Base-by-base conservation (phyloP, 768 basidiomycete species). In the Lepiota brunneoincarnata region DNA sequence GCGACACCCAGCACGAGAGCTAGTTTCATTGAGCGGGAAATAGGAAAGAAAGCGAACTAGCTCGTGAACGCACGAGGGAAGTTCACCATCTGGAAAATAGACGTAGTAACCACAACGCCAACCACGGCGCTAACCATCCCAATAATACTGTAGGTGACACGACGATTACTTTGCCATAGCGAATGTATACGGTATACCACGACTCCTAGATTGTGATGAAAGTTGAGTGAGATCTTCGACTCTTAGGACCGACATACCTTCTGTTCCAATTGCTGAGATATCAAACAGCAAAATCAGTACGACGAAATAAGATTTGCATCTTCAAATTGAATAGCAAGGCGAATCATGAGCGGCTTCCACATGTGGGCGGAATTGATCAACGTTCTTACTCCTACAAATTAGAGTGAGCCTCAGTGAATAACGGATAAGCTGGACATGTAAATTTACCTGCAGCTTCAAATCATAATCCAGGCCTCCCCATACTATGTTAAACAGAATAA, bases 121-220 rank as follows among this genome's bases (percentile, higher is more conserved):
- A 23, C 10, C 12, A 43, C 31, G 15, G 23, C 4, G 10, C 20
- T 21, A 34, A 43, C 20, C 40, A 51, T 43, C 2, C 14, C 9
- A 2, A 20, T 20, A 21, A 51, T 51, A 21, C 17, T 26, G 24
- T 42, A 23, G n/a, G 39, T 51, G 14, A 43, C 50, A 6, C 28
- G 31, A n/a, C 41, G 50, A 17, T 34, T 42, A 21, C 36, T 23
- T n/a, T 51, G 26, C 49, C 49, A 51, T 17, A 51, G 21, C 9
- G 10, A 42, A 4, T 40, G 39, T 4, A 51, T 18, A 15, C 49
- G 49, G 40, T 51, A 51, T 12, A 41, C 41, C 12, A 51, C 49
- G 18, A 51, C 39, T 21, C 39, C 49, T 41, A 24, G 12, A 10
- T 17, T 24, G 20, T 14, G 14, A 10, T 2, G 15, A 9, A 3